Base-by-base conservation (phyloP, 2,329 filamentous ascomycete species). In the Tothia fuscella region DNA sequence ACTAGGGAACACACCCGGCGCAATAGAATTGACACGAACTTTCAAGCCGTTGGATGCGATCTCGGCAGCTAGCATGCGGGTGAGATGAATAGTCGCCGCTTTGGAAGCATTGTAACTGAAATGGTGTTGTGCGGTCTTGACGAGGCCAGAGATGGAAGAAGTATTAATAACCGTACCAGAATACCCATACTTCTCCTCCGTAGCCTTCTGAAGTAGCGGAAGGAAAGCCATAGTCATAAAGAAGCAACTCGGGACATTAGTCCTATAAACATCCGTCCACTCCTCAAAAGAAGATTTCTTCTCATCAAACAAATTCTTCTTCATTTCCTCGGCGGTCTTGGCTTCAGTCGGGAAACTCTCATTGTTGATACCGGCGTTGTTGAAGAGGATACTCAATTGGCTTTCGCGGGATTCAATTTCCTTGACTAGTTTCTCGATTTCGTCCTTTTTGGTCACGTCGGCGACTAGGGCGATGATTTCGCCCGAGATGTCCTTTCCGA, bases 1-100 rank as follows among this genome's bases (percentile, higher is more conserved):
- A 12, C 63, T 67, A 0, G 71, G 71, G 53, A 76, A 76, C 3
- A 75, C 62, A 22, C 71, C 70, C 0, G 71, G 73, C 2, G 72
- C 69, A 48, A 77, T 74, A 35, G 59, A 64, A 54, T 78, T 77
- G 47, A 77, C 63, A 12, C 72, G 58, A 39, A 77, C 67, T 54
- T 74, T 71, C 38, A 74, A 56, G 4, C 60, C 63, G 24, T 63
- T 61, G 30, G 66, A 62, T n/a, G 66, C 62, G 21, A 77, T 64
- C 43, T 74, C 68, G 7, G 63, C 62, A 1, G 71, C 68, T 6
- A 77, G 60, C 61, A 74, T 64, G 49, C 67, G 67, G 20, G 67
- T 76, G 10, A 76, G 56, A 46, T 77, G 72, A 34, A 74, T 67
- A 6, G 64, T 55, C 1, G 68, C 68, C 14, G 62, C 66, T 50